Evolutionary conservation across 805 yeast species (phyloP), one percentile per base, ranked within the genome.

Genomic region (Lachancea quebecensis): DNA sequence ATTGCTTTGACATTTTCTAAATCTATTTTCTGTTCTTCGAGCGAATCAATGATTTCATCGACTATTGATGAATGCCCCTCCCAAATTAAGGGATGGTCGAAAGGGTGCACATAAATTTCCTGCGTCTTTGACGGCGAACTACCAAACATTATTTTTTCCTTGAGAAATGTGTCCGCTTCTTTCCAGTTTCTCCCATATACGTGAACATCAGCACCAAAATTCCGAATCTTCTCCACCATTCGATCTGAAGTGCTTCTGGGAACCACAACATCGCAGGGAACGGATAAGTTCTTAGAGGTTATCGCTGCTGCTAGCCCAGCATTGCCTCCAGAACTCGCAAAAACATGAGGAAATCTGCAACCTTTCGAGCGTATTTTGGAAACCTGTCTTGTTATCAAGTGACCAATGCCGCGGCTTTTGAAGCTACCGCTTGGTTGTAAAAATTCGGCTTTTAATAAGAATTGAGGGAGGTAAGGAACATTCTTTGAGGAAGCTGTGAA

Each of bases 341-440:
- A 71, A 4, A 76, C 73, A 5, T 67, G 68, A 12, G 73, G 65
- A 33, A 53, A 51, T 38, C 64, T 62, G 12, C 54, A 50, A 3
- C 62, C 42, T 2, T 30, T 39, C 25, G 55, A 52, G 1, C 70
- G 68, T 31, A 59, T 55, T 14, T 53, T 52, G 2, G 54, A 57
- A 1, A 71, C 59, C 7, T 67, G 61, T 11, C 55, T 52, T n/a
- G 59, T 54, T 30, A 77, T 68, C 36, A 74, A 62, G 47, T 74
- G 56, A 5, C 81, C 80, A 27, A 78, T 66, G 0, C 82, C 82
- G 52, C 82, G 64, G 16, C 77, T 64, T 58, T 78, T 78, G 63
- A 77, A 78, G 46, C 78, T 72, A 0, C 81, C 81, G 10, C 78
- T 69, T 5, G 82, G 82, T 52, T 78, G 82, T 28, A 71, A 67